Evolutionary conservation across 768 basidiomycete species (phyloP), one percentile per base, ranked within the genome.

Genomic region (Macrolepiota dolichaula): DNA sequence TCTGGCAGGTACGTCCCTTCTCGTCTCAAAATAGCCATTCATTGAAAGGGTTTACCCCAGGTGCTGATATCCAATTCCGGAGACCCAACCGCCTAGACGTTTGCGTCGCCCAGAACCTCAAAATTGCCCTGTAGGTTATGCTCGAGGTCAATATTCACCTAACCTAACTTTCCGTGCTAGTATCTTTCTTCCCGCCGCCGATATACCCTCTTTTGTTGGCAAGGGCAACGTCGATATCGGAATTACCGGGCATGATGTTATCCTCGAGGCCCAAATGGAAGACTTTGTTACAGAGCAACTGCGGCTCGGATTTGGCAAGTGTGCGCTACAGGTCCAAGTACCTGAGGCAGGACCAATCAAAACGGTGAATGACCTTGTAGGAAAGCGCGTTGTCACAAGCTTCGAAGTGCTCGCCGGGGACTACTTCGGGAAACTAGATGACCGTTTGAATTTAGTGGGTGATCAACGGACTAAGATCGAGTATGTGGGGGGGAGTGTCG

Each of bases 181-280:
- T 6, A 90, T 99, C 24, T 98, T 99, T 76, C 89, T 98, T 24
- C 96, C 97, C 24, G 97, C 97, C 1, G 81, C 91, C 4, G 97
- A 99, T 70, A 99, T 99, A 64, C 96, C 97, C 10, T 96, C 95
- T 29, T 99, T 98, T 74, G 97, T 99, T 49, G 97, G 95, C 46
- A 95, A 96, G 72, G 97, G 97, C 52, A 91, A 95, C 69, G 91
- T 99, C 69, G 92, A 98, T 67, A 81, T 99, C 47, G 97, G 97
- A 5, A 97, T 99, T 67, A 98, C 97, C 9, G 97, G 97, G 3
- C 95, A 98, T 76, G 97, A 99, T 77, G 92, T 97, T 64, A 92
- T 98, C 65, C 84, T 96, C 50, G 96, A 99, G 74, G 82, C 94
- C 1, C 76, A 87, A 59, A 94, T 97, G 88, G 79, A 91, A 63